These are phyloP conservation scores for Metschnikowia reukaufii DNA, from an alignment of 805 yeast species.

Conservation along the genomic window DNA sequence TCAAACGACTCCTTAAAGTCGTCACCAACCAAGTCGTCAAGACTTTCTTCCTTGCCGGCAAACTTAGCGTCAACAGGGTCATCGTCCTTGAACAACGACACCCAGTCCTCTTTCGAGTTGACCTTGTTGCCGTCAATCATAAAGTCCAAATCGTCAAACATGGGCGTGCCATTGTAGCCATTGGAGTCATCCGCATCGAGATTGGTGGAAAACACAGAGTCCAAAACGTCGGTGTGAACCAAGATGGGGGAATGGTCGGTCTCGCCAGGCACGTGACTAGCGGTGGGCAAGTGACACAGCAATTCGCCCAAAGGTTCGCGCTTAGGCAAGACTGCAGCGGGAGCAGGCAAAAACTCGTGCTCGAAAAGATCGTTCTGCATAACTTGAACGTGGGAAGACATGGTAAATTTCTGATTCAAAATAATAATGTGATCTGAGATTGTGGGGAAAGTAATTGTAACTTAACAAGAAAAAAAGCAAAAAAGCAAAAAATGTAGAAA, in stretches of 20 bases:
- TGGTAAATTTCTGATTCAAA: constrained; percentile 8
- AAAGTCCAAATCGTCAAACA: constrained; percentile 57
- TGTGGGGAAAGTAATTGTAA: constrained; percentile 15
- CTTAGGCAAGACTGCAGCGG: constrained; percentile 19
- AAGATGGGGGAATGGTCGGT: constrained; percentile 45
- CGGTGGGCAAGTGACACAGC: constrained; percentile 29
- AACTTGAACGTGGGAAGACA: constrained; percentile 21
- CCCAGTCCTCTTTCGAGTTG: constrained; percentile 54
- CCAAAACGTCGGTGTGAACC: constrained; percentile 52
- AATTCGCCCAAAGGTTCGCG: constrained; percentile 25
- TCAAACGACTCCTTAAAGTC: constrained; percentile 22
- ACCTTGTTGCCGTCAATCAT: constrained; percentile 40
- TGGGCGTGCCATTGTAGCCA: constrained; percentile 42
- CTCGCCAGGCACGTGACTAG: constrained; percentile 16
- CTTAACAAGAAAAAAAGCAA: constrained; percentile 10
- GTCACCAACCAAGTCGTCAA: constrained; percentile 24
- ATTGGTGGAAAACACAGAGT: constrained; percentile 47
- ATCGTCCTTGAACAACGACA: constrained; percentile 51
- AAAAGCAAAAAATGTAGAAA: constrained; percentile 21
- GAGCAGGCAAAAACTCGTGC: constrained; percentile 13
- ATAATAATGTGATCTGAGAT: neutral
- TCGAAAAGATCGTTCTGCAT: constrained; percentile 19
- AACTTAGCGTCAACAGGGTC: constrained; percentile 10
- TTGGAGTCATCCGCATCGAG: constrained; percentile 41
- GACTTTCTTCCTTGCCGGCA: constrained; percentile 17